A percentile compares a stretch with the other conserved stretches of the same genome.
Evolutionary conservation across 345 rosid species (phyloP).

Genomic region (Gossypium sturtianum): DNA sequence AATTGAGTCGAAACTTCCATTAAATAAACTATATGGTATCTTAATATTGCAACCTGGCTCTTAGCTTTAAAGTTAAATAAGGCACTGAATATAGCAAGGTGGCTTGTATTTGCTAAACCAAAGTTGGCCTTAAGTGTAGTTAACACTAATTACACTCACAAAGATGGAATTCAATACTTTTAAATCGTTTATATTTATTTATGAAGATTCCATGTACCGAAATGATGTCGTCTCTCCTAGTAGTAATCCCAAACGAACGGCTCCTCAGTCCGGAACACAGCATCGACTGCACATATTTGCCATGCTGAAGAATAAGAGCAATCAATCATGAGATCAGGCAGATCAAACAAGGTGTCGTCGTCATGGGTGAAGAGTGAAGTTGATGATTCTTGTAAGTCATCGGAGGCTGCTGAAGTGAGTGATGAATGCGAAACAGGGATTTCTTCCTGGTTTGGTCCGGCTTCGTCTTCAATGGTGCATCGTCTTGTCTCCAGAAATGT

Average conservation of each 20-base stretch:
- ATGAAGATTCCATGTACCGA: neutral
- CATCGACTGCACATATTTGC: conserved; percentile 61
- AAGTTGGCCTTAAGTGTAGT: neutral
- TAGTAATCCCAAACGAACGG: conserved; percentile 46
- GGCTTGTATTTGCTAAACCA: neutral
- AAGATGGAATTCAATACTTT: neutral
- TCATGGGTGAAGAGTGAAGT: conserved; percentile 40
- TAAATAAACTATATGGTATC: neutral
- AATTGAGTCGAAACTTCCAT: conserved; percentile 5
- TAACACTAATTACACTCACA: neutral
- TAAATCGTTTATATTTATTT: neutral
- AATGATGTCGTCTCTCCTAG: neutral
- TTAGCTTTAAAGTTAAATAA: neutral
- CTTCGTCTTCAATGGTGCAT: conserved; percentile 18
- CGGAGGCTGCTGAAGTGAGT: conserved; percentile 17
- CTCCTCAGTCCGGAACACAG: conserved; percentile 60
- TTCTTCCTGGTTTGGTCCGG: conserved; percentile 24
- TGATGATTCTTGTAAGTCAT: conserved; percentile 32
- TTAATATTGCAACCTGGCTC: conserved; percentile 1
- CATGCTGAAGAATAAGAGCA: conserved; percentile 46
- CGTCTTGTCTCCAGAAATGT: conserved; percentile 22
- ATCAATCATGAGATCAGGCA: conserved; percentile 69
- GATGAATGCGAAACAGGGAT: conserved; percentile 20
- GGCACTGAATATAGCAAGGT: neutral
- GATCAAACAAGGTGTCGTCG: conserved; percentile 64